Conservation (phyloP, 352 stramenopile species). For the Thalassiosira hispida region DNA sequence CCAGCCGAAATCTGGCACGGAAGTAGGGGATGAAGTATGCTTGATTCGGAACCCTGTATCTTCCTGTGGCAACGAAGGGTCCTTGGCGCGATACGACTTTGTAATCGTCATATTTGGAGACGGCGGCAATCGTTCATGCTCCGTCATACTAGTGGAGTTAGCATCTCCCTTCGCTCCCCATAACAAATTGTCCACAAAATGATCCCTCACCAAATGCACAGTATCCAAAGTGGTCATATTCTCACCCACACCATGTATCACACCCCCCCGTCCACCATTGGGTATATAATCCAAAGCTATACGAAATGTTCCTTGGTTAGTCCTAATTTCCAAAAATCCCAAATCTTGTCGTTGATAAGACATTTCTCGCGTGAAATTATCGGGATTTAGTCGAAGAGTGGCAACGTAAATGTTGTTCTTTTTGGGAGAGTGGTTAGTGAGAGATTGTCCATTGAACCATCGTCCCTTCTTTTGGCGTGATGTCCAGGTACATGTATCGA, state of each 20-base stretch:
- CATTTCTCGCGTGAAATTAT: slow-evolving; percentile 44
- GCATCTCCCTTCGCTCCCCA: background rate
- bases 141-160: background rate
- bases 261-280: slow-evolving; percentile 30
- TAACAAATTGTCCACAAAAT: slow-evolving; percentile 15
- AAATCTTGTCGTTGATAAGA: slow-evolving; percentile 43
- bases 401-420: slow-evolving; percentile 52
- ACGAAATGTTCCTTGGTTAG: slow-evolving; percentile 59
- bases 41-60: too few relatives aligned
- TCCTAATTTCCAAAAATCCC: slow-evolving; percentile 69
- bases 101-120: slow-evolving; percentile 4
- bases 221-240: slow-evolving; percentile 39
- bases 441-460: too few relatives aligned
- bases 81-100: slow-evolving; percentile 29
- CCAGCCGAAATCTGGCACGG: background rate
- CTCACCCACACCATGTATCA: slow-evolving; percentile 35
- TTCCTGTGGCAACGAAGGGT: too few relatives aligned
- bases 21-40: too few relatives aligned
- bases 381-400: slow-evolving; percentile 53
- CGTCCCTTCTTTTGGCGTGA: slow-evolving; percentile 7
- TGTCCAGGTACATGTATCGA: background rate
- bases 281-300: slow-evolving; percentile 70
- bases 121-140: too few relatives aligned
- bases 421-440: too few relatives aligned
- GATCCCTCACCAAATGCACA: slow-evolving; percentile 39